Evolutionary conservation across 1,139 yeast species (phyloP).

Genomic region (Hyphopichia buzzinii): DNA sequence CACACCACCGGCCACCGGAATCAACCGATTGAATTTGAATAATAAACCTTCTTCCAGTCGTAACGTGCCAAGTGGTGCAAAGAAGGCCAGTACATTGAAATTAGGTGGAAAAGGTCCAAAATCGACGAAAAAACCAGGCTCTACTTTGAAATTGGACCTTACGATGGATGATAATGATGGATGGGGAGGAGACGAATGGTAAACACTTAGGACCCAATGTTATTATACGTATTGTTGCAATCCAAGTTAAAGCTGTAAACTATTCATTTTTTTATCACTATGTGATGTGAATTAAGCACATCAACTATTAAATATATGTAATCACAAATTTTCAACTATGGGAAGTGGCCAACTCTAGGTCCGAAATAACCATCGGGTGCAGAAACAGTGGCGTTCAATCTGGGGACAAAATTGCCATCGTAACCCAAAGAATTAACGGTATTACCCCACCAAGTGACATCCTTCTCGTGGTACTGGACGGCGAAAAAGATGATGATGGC

Average conservation of each 20-base stretch:
- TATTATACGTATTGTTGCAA: no score
- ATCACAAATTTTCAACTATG: no score
- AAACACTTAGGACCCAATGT: no score
- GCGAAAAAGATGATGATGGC: conserved; percentile 55
- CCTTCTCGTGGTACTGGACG: conserved; percentile 41
- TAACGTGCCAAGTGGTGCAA: conserved; percentile 10
- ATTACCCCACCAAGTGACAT: conserved; percentile 62
- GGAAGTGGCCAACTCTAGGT: conserved; percentile 35
- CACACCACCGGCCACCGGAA: conserved; percentile 2
- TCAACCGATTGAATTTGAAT: conserved; percentile 7
- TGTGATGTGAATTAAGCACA: no score
- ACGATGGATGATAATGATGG: conserved; percentile 45
- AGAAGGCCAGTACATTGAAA: conserved; percentile 23
- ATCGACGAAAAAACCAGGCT: conserved; percentile 18
- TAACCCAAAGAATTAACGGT: conserved; percentile 38
- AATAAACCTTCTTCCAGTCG: conserved; percentile 6
- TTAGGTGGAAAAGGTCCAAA: conserved; percentile 19
- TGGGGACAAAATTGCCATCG: conserved; percentile 33
- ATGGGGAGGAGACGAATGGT: conserved; percentile 18
- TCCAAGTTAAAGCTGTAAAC: no score
- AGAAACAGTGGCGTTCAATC: conserved; percentile 14
- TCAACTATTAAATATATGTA: no score
- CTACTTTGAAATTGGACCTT: conserved; percentile 37
- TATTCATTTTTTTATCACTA: no score
- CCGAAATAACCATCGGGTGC: conserved; percentile 48